phyloP scores from a whole-genome alignment of 2,329 filamentous ascomycete genomes.

The Microsporum audouinii region DNA sequence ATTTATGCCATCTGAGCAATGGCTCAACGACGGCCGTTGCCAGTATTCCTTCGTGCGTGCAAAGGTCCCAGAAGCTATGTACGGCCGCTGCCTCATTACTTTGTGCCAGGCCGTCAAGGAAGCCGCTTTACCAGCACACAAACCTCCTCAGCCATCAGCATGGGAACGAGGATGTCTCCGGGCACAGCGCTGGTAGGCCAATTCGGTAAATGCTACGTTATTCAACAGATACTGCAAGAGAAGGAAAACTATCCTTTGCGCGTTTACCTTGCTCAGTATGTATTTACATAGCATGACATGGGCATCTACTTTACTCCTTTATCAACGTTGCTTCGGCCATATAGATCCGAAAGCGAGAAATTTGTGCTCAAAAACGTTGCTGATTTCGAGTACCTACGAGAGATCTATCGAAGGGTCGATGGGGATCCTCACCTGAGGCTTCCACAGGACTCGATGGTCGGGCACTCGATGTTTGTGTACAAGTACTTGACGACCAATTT shows the following conservation, averaged over 20 bases:
- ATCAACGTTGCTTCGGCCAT: not conserved
- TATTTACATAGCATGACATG: too few relatives aligned
- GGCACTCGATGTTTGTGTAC: conserved; percentile 35
- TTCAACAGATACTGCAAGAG: not conserved
- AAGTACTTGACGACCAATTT: conserved; percentile 34
- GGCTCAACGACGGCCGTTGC: too few relatives aligned
- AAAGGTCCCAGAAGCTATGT: too few relatives aligned
- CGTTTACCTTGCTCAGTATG: not conserved
- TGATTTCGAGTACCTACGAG: conserved; percentile 10
- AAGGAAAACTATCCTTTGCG: not conserved
- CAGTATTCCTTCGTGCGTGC: too few relatives aligned
- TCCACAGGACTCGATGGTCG: conserved; percentile 31
- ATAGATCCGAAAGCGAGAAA: not conserved
- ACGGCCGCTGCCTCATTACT: too few relatives aligned
- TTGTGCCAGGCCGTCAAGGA: not conserved
- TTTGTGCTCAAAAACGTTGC: conserved; percentile 14
- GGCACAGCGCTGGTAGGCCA: not conserved
- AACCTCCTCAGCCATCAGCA: not conserved
- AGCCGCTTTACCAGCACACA: not conserved
- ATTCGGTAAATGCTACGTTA: not conserved
- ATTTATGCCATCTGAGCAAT: too few relatives aligned
- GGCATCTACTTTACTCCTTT: too few relatives aligned
- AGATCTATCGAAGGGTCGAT: conserved; percentile 13
- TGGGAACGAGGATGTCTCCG: not conserved
- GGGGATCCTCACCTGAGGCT: conserved; percentile 26